Base-by-base conservation (phyloP, 441 rosid species). In the Adansonia gregorii region DNA sequence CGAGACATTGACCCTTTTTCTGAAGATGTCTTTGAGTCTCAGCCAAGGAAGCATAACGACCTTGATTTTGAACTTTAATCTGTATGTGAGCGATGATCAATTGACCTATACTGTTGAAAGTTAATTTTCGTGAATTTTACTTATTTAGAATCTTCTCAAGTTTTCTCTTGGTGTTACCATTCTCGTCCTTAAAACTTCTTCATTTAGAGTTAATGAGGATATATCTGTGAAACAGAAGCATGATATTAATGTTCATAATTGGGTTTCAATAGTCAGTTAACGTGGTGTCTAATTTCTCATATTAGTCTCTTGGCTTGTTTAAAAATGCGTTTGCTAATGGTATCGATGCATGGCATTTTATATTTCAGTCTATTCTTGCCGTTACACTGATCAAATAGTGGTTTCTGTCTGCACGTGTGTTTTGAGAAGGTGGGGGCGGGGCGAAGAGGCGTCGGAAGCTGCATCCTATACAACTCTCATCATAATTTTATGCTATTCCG, bases 21-120 rank as follows among this genome's bases (percentile, higher is more conserved):
- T 93, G 75, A 93, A 87, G 88, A 84, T 84, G 7, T 85, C 94
- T 15, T 83, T 93, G 90, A 91, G 77, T 74, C 98, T 92, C 75
- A 93, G 98, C 81, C 77, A 54, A 51, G 93, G 89, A 75, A 86
- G 79, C 87, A 86, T 85, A 2, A 79, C 72, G 46, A 87, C 94
- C 24, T 78, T 94, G 89, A 80, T 91, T 61, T 93, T 92, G 80
- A 94, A 87, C 85, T 87, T 86, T 81, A 85, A 92, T 79, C 80
- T 90, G 66, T 93, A 84, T 55, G 63, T 94, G 3, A 89, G 93
- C 69, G 89, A 94, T 60, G 93, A 89, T 39, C 94, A 89, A 79
- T 87, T 94, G 86, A 89, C 91, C 31, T 90, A 94, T 82, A 92
- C 93, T 20, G 95, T 97, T 65, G 89, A 89, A 82, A 92, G 94